Base-by-base conservation (phyloP, 768 basidiomycete genomes). In the Lactifluus volemus region DNA sequence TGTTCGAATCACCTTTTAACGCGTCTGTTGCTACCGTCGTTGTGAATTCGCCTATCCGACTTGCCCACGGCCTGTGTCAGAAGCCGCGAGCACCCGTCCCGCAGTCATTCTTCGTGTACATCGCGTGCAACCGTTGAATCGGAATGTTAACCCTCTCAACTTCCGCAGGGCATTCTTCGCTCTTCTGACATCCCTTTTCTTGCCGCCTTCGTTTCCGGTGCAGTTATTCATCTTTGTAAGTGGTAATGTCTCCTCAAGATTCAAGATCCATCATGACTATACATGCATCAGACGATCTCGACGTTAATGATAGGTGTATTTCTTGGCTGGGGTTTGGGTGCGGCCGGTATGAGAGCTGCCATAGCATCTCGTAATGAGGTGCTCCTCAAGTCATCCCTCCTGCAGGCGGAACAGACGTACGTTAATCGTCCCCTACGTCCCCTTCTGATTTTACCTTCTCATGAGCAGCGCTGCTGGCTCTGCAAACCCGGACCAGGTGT, bases 321-420 rank as follows among this genome's bases (percentile, higher is more conserved):
- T 2, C 45, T 80, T 1, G 82, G 82, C 12, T 85, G 83, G 83
- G 83, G 77, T 0, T 73, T 81, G 63, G 80, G 81, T 1, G 72
- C 74, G 10, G 81, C 79, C 0, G 81, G 76, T 0, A 84, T 84
- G 82, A 76, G 76, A 4, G 77, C 79, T 0, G 77, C 76, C 0
- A 67, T 79, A 0, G 69, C 74, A 5, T 76, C 76, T 0, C 71
- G 77, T 10, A 67, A 72, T 55, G 68, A 75, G 60, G 68, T 69
- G 0, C 60, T 74, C 8, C 66, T 78, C 12, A 66, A 69, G 41
- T 61, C 65, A 17, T 68, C 69, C 5, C 64, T 68, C 5, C 68
- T 69, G 41, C 67, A 67, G 54, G 72, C 72, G 30, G 63, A 67
- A n/a, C 67, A 71, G 44, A 74, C 71, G 77, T 76, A 50, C 8